Conservation (phyloP, 139 green algal genomes). For the Microglena sp. region DNA sequence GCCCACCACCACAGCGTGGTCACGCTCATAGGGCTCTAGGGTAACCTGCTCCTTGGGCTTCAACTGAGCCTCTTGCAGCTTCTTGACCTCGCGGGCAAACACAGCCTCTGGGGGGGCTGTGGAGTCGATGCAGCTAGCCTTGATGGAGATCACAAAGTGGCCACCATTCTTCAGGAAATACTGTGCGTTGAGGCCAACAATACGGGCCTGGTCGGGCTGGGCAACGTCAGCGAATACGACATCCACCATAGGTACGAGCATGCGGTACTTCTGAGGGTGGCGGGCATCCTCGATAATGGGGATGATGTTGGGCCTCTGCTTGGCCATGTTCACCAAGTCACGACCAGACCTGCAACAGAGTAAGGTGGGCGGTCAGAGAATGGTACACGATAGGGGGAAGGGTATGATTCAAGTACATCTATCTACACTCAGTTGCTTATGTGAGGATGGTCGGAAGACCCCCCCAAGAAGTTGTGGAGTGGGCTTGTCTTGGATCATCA, state of each 20-base stretch:
- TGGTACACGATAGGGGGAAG: no score
- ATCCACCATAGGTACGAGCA: constrained; percentile 99
- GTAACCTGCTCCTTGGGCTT: constrained; percentile 98
- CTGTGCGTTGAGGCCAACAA: constrained; percentile 94
- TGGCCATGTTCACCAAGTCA: constrained; percentile 98
- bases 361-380: no score
- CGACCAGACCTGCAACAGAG: constrained; percentile 57
- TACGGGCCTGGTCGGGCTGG: constrained; percentile 92
- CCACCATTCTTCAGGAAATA: constrained; percentile 97
- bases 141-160: constrained; percentile 99
- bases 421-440: no score
- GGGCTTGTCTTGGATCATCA: no score
- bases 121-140: constrained; percentile 98
- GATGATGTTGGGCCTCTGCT: constrained; percentile 99
- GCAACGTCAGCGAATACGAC: constrained; percentile 98
- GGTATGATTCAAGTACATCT: no score
- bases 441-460: no score
- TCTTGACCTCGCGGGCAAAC: constrained; percentile 97
- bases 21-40: constrained; percentile 96
- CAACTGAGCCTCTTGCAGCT: constrained; percentile 93
- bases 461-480: no score
- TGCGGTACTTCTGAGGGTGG: constrained; percentile 97
- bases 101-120: constrained; percentile 92
- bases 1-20: constrained; percentile 95
- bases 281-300: constrained; percentile 99